Conservation (phyloP, 768 basidiomycete genomes). For the Mycena filopes region DNA sequence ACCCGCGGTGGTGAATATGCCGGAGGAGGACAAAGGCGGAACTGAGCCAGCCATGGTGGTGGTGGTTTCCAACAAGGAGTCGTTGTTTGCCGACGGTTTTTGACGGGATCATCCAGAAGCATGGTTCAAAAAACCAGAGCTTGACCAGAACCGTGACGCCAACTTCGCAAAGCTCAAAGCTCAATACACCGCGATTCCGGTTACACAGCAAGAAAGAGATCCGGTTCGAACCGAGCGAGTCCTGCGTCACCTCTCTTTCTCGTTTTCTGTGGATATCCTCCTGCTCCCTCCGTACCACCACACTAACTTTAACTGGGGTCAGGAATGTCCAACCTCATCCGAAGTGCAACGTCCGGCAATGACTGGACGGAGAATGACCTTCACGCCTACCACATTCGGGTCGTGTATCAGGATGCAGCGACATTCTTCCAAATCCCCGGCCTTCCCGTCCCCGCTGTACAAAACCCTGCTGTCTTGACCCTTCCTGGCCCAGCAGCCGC, state of each 20-base stretch:
- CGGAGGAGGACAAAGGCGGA: too few relatives aligned
- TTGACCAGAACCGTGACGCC: too few relatives aligned
- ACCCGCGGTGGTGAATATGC: slow-evolving; percentile 52
- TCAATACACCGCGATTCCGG: too few relatives aligned
- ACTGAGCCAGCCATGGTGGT: too few relatives aligned
- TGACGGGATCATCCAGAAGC: too few relatives aligned
- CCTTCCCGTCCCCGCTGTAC: slow-evolving; percentile 35
- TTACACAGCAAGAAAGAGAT: too few relatives aligned
- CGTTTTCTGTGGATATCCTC: background rate
- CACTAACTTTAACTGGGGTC: background rate
- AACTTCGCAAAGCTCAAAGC: too few relatives aligned
- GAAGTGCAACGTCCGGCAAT: slow-evolving; percentile 7
- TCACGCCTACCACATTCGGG: slow-evolving; percentile 36
- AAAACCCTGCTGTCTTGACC: slow-evolving; percentile 16
- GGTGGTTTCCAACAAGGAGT: too few relatives aligned
- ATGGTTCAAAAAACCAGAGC: too few relatives aligned
- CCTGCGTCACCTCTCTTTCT: background rate
- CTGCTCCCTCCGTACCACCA: background rate
- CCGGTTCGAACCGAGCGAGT: too few relatives aligned
- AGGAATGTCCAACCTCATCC: slow-evolving; percentile 2
- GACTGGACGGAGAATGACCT: slow-evolving; percentile 37
- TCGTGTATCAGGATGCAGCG: slow-evolving; percentile 34
- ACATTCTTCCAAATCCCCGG: slow-evolving; percentile 38
- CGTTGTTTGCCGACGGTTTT: too few relatives aligned
- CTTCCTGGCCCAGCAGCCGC: background rate